Evolutionary conservation across 2,329 filamentous ascomycete species (phyloP).

Genomic region (Chrysoporthe cubensis): DNA sequence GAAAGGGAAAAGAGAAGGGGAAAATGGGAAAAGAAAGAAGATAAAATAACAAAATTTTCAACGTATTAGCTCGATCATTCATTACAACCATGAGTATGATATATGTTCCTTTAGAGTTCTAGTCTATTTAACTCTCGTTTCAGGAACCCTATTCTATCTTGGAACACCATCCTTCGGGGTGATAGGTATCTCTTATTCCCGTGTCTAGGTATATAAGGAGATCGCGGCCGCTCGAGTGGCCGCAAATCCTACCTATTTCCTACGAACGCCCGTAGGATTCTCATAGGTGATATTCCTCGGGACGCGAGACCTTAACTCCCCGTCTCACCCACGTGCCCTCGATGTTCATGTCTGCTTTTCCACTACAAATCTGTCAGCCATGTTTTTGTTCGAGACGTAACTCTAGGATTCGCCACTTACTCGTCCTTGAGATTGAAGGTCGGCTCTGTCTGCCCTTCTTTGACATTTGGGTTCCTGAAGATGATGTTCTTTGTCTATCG

Average conservation of each 20-base stretch:
- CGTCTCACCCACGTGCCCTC: constrained; percentile 36
- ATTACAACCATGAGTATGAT: not conserved
- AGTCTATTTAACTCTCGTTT: not conserved
- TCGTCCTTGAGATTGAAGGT: constrained; percentile 37
- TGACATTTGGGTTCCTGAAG: constrained; percentile 38
- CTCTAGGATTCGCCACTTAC: constrained; percentile 32
- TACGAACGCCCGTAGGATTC: not conserved
- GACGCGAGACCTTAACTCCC: constrained; percentile 34
- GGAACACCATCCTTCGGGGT: not conserved
- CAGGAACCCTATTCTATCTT: not conserved
- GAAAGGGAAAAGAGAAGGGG: too few relatives aligned
- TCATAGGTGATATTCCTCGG: constrained; percentile 38
- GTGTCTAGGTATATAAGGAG: too few relatives aligned
- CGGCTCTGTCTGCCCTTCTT: constrained; percentile 36
- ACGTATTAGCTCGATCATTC: not conserved
- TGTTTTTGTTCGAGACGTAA: not conserved
- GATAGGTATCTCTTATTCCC: not conserved
- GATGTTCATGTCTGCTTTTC: constrained; percentile 39
- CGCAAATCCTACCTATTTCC: not conserved
- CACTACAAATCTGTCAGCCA: constrained; percentile 31
- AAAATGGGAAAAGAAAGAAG: too few relatives aligned
- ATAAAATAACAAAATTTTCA: not conserved
- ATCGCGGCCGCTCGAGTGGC: not conserved
- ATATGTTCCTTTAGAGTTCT: not conserved
- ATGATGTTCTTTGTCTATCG: constrained; percentile 37